Conservation (phyloP, 768 basidiomycete species). For the Psilocybe tampanensis region DNA sequence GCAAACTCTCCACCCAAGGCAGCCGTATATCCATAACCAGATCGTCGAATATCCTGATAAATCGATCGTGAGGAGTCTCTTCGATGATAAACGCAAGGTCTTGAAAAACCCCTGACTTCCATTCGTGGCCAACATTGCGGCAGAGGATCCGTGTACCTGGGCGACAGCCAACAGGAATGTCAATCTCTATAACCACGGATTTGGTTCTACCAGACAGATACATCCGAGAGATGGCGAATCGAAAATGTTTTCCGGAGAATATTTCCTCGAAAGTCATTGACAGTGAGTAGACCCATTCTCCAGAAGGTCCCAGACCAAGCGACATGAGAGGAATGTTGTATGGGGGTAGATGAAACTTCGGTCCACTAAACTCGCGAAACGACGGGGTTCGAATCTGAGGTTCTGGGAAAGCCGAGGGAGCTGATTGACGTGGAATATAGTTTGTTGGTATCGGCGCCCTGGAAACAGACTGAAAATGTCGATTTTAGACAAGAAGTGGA, state of each 20-base stretch:
- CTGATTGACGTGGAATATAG: neutral
- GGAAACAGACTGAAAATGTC: neutral
- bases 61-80: conserved; percentile 57
- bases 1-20: conserved; percentile 54
- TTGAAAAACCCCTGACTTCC: conserved; percentile 55
- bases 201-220: conserved; percentile 50
- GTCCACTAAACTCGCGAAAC: conserved; percentile 2
- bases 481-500: neutral
- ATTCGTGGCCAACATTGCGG: conserved; percentile 68
- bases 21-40: conserved; percentile 56
- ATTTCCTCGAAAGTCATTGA: conserved; percentile 64
- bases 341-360: conserved; percentile 20
- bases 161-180: conserved; percentile 64
- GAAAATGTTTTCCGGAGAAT: conserved; percentile 54
- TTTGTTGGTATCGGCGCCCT: conserved; percentile 2
- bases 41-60: conserved; percentile 58
- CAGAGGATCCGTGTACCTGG: conserved; percentile 62
- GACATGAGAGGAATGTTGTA: conserved; percentile 43
- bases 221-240: conserved; percentile 62
- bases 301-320: conserved; percentile 43
- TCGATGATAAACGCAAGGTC: conserved; percentile 71
- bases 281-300: conserved; percentile 73
- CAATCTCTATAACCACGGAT: conserved; percentile 59
- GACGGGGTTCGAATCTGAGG: neutral
- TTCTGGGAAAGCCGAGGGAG: conserved; percentile 8